These are phyloP conservation scores for Chlorophyllum brunneum DNA, from an alignment of 768 basidiomycete species.

Conservation along the genomic window DNA sequence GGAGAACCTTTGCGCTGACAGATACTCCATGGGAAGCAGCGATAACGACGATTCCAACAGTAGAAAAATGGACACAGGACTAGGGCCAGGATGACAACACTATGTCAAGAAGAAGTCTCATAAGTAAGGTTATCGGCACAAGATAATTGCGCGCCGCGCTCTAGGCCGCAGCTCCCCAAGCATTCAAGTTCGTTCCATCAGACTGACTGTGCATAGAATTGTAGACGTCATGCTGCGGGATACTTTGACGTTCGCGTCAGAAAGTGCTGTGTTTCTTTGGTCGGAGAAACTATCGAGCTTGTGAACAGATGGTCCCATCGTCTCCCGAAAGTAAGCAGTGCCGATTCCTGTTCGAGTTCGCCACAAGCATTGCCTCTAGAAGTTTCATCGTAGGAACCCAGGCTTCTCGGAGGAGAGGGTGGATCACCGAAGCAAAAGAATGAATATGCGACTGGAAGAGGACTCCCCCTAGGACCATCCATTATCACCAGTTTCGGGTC, in stretches of 20 bases:
- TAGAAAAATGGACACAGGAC: background rate
- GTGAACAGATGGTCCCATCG: background rate
- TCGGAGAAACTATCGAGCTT: background rate
- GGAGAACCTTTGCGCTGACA: conserved; percentile 8
- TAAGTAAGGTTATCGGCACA: background rate
- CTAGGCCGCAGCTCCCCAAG: background rate
- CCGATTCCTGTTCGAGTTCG: background rate
- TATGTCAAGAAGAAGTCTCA: background rate
- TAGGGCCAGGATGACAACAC: too few species aligned
- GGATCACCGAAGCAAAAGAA: background rate
- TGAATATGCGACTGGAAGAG: too few species aligned
- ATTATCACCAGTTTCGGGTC: too few species aligned
- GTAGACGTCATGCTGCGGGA: background rate
- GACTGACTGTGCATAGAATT: too few species aligned
- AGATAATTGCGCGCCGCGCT: background rate
- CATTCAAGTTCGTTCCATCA: background rate
- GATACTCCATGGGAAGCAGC: conserved; percentile 3
- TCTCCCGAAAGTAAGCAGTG: background rate
- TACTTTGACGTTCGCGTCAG: background rate
- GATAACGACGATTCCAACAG: background rate
- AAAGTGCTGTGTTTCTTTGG: background rate
- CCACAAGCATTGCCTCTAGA: background rate
- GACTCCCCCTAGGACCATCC: too few species aligned
- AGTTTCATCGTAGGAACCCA: background rate
- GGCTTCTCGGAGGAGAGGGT: background rate